A percentile compares a stretch with the other conserved stretches of the same genome.
phyloP scores from a whole-genome alignment of 164 flowering plant species.

The Sextonia rubra region DNA sequence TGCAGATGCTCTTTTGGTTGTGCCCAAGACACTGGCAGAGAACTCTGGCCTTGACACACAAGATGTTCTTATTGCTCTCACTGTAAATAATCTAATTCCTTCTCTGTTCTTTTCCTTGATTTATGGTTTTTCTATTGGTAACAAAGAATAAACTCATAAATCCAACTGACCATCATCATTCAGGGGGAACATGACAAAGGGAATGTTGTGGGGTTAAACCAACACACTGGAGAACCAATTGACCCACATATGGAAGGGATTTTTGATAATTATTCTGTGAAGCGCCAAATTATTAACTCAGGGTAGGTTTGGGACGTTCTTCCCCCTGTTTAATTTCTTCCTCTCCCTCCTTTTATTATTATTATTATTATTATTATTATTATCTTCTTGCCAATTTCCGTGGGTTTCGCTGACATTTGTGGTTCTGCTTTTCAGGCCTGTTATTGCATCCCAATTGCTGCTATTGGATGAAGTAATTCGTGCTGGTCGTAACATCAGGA shows the following conservation, averaged over 20 bases:
- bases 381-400: no score
- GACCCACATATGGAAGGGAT: constrained; percentile 99
- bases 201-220: constrained; percentile 83
- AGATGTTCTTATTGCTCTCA: constrained; percentile 83
- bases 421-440: constrained; percentile 57
- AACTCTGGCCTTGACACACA: constrained; percentile 98
- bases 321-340: not conserved
- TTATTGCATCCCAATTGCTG: constrained; percentile 89
- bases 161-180: not conserved
- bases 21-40: constrained; percentile 96
- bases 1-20: constrained; percentile 95
- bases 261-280: constrained; percentile 93
- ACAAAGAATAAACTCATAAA: not conserved
- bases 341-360: not conserved
- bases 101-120: not conserved
- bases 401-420: not conserved
- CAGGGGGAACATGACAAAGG: constrained; percentile 98
- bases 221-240: constrained; percentile 80
- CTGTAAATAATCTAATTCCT: constrained; percentile 33
- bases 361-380: no score
- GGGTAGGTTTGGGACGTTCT: constrained; percentile 45
- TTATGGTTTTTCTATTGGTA: not conserved
- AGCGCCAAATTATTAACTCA: constrained; percentile 90
- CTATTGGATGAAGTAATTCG: constrained; percentile 98
- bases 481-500: constrained; percentile 96